Evolutionary conservation across 164 flowering plant species (phyloP).

Genomic region (Vitis rotundifolia): DNA sequence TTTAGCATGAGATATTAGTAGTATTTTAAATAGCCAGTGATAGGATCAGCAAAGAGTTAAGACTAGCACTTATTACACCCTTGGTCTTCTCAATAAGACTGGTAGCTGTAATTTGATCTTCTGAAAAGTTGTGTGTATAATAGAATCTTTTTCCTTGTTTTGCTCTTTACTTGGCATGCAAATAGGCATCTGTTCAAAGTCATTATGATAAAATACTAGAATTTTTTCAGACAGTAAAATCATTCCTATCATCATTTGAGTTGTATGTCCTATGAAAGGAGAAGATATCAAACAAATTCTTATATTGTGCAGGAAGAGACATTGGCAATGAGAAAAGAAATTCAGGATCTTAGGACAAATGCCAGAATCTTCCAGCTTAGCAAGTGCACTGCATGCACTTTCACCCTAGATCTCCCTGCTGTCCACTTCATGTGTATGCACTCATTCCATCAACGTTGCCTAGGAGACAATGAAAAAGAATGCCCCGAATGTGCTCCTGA

Average conservation of each 20-base stretch:
- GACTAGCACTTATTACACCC: not conserved
- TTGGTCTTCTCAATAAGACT: slow-evolving; percentile 1
- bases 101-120: not conserved
- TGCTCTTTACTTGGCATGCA: not conserved
- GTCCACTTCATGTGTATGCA: slow-evolving; percentile 99
- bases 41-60: not conserved
- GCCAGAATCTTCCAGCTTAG: slow-evolving; percentile 98
- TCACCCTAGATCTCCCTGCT: slow-evolving; percentile 98
- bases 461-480: slow-evolving; percentile 97
- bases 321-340: slow-evolving; percentile 81
- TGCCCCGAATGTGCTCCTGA: slow-evolving; percentile 96
- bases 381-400: slow-evolving; percentile 97
- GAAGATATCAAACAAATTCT: not conserved
- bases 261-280: not conserved
- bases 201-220: no score
- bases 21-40: not conserved
- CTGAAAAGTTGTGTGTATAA: not conserved
- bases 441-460: slow-evolving; percentile 94
- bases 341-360: slow-evolving; percentile 91
- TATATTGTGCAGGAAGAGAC: slow-evolving; percentile 74
- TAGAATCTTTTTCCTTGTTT: not conserved
- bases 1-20: no score
- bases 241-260: no score
- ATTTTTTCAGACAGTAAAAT: no score
- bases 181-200: not conserved